A percentile compares a stretch with the other conserved stretches of the same genome.
Conservation (phyloP, 2,329 filamentous ascomycete genomes). For the Blastomyces silverae region DNA sequence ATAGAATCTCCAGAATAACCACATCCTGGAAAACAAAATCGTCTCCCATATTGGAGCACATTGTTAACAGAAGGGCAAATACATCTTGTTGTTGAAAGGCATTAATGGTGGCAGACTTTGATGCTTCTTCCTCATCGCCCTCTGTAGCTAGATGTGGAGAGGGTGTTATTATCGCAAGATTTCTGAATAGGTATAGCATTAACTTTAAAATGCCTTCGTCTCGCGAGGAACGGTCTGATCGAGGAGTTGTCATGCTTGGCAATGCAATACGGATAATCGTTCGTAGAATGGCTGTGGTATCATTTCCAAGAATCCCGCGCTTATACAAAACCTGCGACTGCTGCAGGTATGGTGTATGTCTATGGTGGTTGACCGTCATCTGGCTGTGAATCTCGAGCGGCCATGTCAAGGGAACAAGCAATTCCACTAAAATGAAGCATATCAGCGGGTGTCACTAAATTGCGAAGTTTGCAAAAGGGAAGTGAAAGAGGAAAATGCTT, state of each 20-base stretch:
- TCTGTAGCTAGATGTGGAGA: constrained; percentile 67
- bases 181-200: constrained; percentile 79
- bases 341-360: constrained; percentile 83
- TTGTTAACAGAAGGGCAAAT: constrained; percentile 72
- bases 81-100: constrained; percentile 88
- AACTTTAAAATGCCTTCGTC: constrained; percentile 93
- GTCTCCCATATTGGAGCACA: constrained; percentile 88
- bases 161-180: constrained; percentile 76
- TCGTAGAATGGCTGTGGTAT: constrained; percentile 68
- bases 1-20: constrained; percentile 82
- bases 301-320: constrained; percentile 75
- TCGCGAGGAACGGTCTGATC: constrained; percentile 65
- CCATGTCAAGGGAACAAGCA: constrained; percentile 91
- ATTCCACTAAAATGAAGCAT: constrained; percentile 54
- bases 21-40: constrained; percentile 88
- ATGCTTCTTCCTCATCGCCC: constrained; percentile 84
- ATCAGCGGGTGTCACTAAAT: constrained; percentile 10
- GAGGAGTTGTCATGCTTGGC: constrained; percentile 73
- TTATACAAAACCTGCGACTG: constrained; percentile 88
- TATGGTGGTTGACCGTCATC: constrained; percentile 88
- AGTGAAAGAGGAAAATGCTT: constrained; percentile 25
- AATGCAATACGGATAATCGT: constrained; percentile 74
- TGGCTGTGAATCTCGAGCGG: constrained; percentile 73
- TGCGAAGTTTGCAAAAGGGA: background rate
- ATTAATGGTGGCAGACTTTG: constrained; percentile 78